Conservation (phyloP, 140 eudicot genomes). For the Senecio squalidus region DNA sequence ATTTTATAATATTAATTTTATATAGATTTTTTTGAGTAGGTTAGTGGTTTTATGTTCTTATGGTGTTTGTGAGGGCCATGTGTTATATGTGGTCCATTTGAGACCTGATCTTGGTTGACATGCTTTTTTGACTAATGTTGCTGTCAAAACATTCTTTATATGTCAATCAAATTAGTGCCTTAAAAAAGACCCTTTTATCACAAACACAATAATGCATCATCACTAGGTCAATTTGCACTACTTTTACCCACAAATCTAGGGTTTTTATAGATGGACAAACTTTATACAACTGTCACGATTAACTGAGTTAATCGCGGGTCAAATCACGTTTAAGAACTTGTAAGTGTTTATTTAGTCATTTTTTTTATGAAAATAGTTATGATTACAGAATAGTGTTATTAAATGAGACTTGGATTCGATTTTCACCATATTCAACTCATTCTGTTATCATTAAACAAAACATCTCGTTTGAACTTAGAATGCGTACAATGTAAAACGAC, state of each 20-base stretch:
- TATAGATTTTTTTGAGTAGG: neutral
- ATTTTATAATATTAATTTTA: conserved; percentile 3
- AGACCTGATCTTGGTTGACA: conserved; percentile 29
- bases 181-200: conserved; percentile 23
- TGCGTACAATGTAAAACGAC: too few relatives aligned
- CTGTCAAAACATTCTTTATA: conserved; percentile 38
- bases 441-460: too few relatives aligned
- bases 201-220: conserved; percentile 25
- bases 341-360: too few relatives aligned
- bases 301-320: too few relatives aligned
- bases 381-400: too few relatives aligned
- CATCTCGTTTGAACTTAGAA: too few relatives aligned
- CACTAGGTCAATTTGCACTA: conserved; percentile 28
- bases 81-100: conserved; percentile 31
- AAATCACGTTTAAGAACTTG: too few relatives aligned
- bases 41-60: conserved; percentile 7
- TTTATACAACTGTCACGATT: conserved; percentile 12
- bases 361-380: too few relatives aligned
- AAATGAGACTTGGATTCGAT: too few relatives aligned
- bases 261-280: conserved; percentile 15
- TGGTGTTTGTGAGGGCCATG: conserved; percentile 24
- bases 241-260: conserved; percentile 31
- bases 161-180: conserved; percentile 31
- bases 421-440: too few relatives aligned
- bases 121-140: conserved; percentile 35